These are phyloP conservation scores for Cystoderma amianthinum DNA, from an alignment of 768 basidiomycete species.

Conservation along the genomic window DNA sequence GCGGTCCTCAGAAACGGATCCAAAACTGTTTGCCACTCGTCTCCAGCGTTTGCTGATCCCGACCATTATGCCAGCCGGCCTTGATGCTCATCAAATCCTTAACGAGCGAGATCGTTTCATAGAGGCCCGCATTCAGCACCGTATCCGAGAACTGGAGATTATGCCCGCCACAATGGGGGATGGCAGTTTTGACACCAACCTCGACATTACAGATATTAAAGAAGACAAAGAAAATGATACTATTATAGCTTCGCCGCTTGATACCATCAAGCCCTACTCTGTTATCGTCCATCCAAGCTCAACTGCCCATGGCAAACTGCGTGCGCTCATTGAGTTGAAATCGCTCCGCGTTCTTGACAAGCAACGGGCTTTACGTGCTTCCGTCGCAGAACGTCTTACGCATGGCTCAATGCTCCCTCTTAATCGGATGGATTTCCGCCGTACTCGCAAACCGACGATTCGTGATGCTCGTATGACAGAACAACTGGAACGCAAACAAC, in stretches of 20 bases:
- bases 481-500: slow-evolving; percentile 84
- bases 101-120: slow-evolving; percentile 90
- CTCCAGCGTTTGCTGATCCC: slow-evolving; percentile 82
- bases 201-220: slow-evolving; percentile 27
- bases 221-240: slow-evolving; percentile 36
- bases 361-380: slow-evolving; percentile 80
- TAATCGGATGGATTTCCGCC: slow-evolving; percentile 88
- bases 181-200: slow-evolving; percentile 50
- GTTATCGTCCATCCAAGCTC: slow-evolving; percentile 48
- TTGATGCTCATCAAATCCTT: slow-evolving; percentile 88
- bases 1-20: slow-evolving; percentile 53
- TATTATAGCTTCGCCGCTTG: slow-evolving; percentile 13
- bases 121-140: slow-evolving; percentile 82
- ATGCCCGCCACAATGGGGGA: slow-evolving; percentile 78
- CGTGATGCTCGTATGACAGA: slow-evolving; percentile 90
- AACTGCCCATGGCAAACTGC: slow-evolving; percentile 75
- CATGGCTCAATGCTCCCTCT: slow-evolving; percentile 86
- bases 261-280: slow-evolving; percentile 18
- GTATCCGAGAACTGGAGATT: slow-evolving; percentile 79
- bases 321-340: slow-evolving; percentile 91
- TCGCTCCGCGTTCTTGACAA: slow-evolving; percentile 83
- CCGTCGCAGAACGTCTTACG: slow-evolving; percentile 80
- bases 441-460: slow-evolving; percentile 76
- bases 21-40: slow-evolving; percentile 59
- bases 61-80: slow-evolving; percentile 82